Percentiles rank a stretch among this genome's conserved stretches.
These are phyloP conservation scores for Boletus barrowsii DNA, from an alignment of 768 basidiomycete species.

Conservation along the genomic window DNA sequence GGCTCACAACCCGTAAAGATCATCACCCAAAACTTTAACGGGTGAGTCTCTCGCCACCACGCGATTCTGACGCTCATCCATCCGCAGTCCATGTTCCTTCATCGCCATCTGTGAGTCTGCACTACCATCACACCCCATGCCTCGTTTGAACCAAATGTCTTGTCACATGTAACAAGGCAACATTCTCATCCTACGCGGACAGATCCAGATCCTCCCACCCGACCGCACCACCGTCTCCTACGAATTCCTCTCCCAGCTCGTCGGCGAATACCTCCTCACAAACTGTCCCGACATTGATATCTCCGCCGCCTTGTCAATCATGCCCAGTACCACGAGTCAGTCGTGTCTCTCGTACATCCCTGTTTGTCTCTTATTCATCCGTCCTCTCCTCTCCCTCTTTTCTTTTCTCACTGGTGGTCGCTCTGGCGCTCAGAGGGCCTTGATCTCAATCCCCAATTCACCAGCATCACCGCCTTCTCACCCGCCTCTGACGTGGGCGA, in stretches of 20 bases:
- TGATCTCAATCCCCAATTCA: constrained; percentile 86
- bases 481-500: constrained; percentile 68
- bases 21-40: constrained; percentile 82
- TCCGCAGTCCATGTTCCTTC: constrained; percentile 78
- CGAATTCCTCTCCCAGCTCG: constrained; percentile 76
- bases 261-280: constrained; percentile 77
- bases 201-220: constrained; percentile 68
- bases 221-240: constrained; percentile 74
- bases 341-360: constrained; percentile 6
- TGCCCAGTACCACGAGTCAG: constrained; percentile 72
- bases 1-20: constrained; percentile 49
- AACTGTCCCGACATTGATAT: constrained; percentile 42
- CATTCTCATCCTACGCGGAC: constrained; percentile 80
- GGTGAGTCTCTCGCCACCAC: constrained; percentile 43
- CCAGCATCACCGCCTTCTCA: constrained; percentile 61
- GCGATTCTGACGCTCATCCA: too few relatives aligned
- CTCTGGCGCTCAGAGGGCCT: constrained; percentile 60
- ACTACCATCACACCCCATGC: neutral
- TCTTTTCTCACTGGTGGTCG: neutral
- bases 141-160: too few relatives aligned
- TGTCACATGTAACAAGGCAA: constrained; percentile 52
- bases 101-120: constrained; percentile 72
- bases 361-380: neutral
- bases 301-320: constrained; percentile 29
- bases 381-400: neutral